Conservation (phyloP, 345 rosid genomes). For the Durio zibethinus region DNA sequence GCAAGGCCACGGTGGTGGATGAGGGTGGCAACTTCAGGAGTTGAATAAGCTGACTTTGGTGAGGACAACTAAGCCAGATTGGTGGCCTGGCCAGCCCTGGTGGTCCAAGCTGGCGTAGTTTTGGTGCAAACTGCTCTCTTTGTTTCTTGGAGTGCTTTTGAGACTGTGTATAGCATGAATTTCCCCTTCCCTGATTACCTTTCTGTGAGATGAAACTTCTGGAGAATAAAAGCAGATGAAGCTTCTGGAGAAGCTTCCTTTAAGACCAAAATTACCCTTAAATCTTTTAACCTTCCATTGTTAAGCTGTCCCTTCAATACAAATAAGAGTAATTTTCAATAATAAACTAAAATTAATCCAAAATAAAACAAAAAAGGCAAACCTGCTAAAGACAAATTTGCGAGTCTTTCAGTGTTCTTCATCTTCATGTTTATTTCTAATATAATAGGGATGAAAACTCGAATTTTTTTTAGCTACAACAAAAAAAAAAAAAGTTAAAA, state of each 20-base stretch:
- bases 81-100: slow-evolving; percentile 26
- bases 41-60: slow-evolving; percentile 6
- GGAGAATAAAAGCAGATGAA: too few relatives aligned
- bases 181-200: too few relatives aligned
- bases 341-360: background rate
- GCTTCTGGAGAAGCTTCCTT: too few relatives aligned
- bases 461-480: background rate
- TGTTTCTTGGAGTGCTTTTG: background rate
- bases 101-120: slow-evolving; percentile 31
- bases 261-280: too few relatives aligned
- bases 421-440: slow-evolving; percentile 25
- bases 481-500: too few relatives aligned
- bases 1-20: slow-evolving; percentile 45
- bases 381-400: slow-evolving; percentile 83
- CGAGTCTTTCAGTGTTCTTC: slow-evolving; percentile 76
- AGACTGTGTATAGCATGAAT: too few relatives aligned
- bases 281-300: too few relatives aligned
- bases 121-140: background rate
- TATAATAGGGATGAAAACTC: background rate
- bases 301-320: too few relatives aligned
- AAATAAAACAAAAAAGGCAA: background rate
- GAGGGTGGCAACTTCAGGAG: slow-evolving; percentile 28
- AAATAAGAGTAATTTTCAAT: too few relatives aligned
- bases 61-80: slow-evolving; percentile 20
- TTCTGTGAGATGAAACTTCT: too few relatives aligned